These are phyloP conservation scores for Trifolium repens DNA, from an alignment of 306 rosid species.

Conservation along the genomic window DNA sequence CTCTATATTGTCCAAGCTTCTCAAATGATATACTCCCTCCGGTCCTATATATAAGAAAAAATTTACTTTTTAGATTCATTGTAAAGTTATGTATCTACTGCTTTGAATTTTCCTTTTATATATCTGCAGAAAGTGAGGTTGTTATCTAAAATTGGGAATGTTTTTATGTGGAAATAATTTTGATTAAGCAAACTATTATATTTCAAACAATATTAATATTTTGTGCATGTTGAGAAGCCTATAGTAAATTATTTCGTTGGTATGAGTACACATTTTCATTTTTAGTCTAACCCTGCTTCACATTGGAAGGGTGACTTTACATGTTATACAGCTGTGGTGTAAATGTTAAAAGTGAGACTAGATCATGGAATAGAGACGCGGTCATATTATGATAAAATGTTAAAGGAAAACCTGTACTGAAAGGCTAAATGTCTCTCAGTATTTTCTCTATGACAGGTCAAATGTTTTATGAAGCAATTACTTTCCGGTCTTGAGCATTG, in stretches of 20 bases:
- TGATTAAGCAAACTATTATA: constrained; percentile 17
- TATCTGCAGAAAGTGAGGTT: constrained; percentile 38
- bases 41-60: no score
- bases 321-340: constrained; percentile 25
- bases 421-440: constrained; percentile 54
- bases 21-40: not conserved
- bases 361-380: not conserved
- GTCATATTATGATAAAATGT: constrained; percentile 10
- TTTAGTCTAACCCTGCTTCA: constrained; percentile 25
- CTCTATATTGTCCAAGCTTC: constrained; percentile 23
- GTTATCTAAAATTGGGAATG: constrained; percentile 7
- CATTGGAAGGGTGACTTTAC: constrained; percentile 15
- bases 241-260: constrained; percentile 33
- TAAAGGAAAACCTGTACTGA: constrained; percentile 36
- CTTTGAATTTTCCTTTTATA: constrained; percentile 40
- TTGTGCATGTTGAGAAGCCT: not conserved
- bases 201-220: not conserved
- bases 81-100: constrained; percentile 8
- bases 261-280: constrained; percentile 24
- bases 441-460: constrained; percentile 71
- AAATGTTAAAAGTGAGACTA: constrained; percentile 22
- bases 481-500: constrained; percentile 98
- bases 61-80: no score
- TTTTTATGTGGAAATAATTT: constrained; percentile 26
- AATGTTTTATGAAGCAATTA: constrained; percentile 94